phyloP scores from a whole-genome alignment of 1,284 basidiomycete genomes.

The Apiotrichum brassicae region DNA sequence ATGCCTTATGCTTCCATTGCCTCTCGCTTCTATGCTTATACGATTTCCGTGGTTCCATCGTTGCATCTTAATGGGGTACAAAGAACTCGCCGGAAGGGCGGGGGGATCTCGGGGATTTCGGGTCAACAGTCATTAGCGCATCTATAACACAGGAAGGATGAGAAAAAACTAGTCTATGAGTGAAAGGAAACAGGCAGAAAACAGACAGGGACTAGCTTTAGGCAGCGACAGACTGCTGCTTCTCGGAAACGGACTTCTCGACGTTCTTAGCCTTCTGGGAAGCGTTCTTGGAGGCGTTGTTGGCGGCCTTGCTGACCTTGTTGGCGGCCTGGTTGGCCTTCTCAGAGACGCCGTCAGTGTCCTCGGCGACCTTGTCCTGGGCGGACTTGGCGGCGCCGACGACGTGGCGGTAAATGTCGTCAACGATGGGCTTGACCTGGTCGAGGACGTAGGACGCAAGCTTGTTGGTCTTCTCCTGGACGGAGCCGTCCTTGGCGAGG shows the following conservation, averaged over 20 bases:
- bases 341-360: slow-evolving; percentile 22
- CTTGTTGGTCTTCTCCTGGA: slow-evolving; percentile 46
- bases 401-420: slow-evolving; percentile 44
- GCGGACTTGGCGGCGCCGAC: slow-evolving; percentile 28
- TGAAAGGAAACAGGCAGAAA: not conserved
- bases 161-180: not conserved
- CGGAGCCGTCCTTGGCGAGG: slow-evolving; percentile 39
- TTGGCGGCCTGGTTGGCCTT: slow-evolving; percentile 1
- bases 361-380: slow-evolving; percentile 28
- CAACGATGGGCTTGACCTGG: slow-evolving; percentile 45
- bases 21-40: too few relatives aligned
- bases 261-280: not conserved
- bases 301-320: slow-evolving; percentile 5
- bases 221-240: not conserved
- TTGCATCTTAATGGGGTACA: slow-evolving; percentile 3
- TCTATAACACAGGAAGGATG: not conserved
- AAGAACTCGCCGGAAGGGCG: not conserved
- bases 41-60: too few relatives aligned
- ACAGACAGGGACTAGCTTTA: too few relatives aligned
- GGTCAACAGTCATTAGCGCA: slow-evolving; percentile 3
- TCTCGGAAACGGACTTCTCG: not conserved
- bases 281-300: not conserved
- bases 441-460: slow-evolving; percentile 43
- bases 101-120: not conserved
- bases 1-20: too few relatives aligned